Percentiles rank a stretch among this genome's conserved stretches.
These are phyloP conservation scores for Lumnitzera littorea DNA, from an alignment of 345 rosid species.

Conservation along the genomic window DNA sequence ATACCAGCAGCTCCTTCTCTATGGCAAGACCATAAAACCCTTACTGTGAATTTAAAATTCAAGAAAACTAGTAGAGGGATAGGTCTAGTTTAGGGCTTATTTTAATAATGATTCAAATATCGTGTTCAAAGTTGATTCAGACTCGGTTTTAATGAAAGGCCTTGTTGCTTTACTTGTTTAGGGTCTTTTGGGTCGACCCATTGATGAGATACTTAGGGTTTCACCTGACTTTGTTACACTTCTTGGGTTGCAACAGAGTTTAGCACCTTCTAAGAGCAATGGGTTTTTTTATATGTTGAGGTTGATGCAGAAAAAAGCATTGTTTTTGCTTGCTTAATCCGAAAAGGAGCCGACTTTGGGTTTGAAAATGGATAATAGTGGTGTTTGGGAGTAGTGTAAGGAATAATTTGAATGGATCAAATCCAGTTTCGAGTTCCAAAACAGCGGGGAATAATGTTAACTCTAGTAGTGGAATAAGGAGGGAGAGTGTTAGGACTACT, in stretches of 20 bases:
- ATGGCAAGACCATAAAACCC: too few relatives aligned
- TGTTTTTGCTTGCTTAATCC: slow-evolving; percentile 29
- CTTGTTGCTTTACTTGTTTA: slow-evolving; percentile 83
- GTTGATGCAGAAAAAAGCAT: slow-evolving; percentile 87
- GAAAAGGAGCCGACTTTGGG: too few relatives aligned
- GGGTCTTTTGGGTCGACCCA: slow-evolving; percentile 72
- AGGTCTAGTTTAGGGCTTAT: slow-evolving; percentile 46
- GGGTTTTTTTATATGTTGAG: slow-evolving; percentile 89
- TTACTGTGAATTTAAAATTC: too few relatives aligned
- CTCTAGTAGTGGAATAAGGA: too few relatives aligned
- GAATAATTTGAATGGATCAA: too few relatives aligned
- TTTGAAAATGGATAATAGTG: slow-evolving; percentile 23
- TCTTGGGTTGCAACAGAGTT: slow-evolving; percentile 81
- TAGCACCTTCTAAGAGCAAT: slow-evolving; percentile 79
- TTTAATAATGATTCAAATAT: slow-evolving; percentile 53
- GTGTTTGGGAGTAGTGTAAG: too few relatives aligned
- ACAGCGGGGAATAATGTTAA: too few relatives aligned
- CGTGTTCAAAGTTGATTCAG: slow-evolving; percentile 84
- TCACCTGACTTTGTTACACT: slow-evolving; percentile 73
- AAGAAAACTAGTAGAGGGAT: too few relatives aligned
- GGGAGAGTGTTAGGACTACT: too few relatives aligned
- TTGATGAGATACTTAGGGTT: slow-evolving; percentile 57
- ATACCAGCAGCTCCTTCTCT: too few relatives aligned
- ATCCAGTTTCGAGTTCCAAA: too few relatives aligned
- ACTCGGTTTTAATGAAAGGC: slow-evolving; percentile 76